A percentile compares a stretch with the other conserved stretches of the same genome.
Evolutionary conservation across 2,329 filamentous ascomycete species (phyloP).

Genomic region (Nakataea oryzae): DNA sequence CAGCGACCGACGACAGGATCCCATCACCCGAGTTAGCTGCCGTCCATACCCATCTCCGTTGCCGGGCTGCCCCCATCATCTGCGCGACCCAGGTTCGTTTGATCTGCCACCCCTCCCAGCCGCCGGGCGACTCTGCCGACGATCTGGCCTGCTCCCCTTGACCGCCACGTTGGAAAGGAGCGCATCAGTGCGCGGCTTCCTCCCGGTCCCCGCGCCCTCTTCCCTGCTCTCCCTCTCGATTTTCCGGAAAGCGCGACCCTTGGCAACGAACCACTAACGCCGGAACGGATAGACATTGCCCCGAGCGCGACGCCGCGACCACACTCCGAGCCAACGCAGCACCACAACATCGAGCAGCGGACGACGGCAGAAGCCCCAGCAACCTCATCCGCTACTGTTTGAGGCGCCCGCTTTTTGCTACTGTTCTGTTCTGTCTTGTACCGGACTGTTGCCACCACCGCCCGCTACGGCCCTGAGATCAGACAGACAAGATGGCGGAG

Average conservation of each 20-base stretch:
- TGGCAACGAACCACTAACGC: neutral
- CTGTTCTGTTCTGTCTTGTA: neutral
- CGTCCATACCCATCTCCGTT: neutral
- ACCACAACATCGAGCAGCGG: no score
- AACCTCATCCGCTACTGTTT: neutral
- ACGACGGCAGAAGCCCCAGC: neutral
- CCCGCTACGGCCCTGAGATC: no score
- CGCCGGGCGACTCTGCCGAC: no score
- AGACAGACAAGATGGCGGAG: conserved; percentile 57
- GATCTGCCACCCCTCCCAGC: neutral
- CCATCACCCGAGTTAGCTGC: neutral
- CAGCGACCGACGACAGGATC: neutral
- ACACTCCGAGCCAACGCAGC: no score
- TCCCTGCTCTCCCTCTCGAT: neutral
- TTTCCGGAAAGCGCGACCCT: neutral
- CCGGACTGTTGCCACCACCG: neutral
- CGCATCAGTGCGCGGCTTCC: neutral
- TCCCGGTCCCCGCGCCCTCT: neutral
- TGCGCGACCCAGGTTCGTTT: neutral
- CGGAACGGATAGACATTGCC: neutral
- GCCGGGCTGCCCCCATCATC: no score
- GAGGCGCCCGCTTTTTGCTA: no score
- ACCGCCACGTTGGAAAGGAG: neutral
- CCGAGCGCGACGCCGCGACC: no score
- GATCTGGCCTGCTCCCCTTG: neutral